A percentile compares a stretch with the other conserved stretches of the same genome.
phyloP scores from a whole-genome alignment of 2,329 filamentous ascomycete genomes.

The Neopestalotiopsis sp. region DNA sequence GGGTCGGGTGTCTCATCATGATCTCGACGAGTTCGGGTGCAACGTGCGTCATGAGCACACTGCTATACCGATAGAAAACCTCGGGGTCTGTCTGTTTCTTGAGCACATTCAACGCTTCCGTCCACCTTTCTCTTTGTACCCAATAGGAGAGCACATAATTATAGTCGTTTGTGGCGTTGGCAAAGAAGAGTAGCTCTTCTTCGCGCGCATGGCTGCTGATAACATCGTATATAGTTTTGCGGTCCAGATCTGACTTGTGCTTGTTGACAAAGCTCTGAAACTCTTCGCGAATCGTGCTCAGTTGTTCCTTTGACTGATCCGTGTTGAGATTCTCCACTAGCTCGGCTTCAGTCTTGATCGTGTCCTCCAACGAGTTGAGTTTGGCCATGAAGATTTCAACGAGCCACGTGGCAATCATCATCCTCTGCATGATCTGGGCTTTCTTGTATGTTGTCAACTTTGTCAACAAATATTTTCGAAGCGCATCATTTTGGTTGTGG shows the following conservation, averaged over 20 bases:
- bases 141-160: constrained; percentile 96
- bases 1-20: constrained; percentile 85
- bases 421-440: constrained; percentile 84
- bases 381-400: constrained; percentile 98
- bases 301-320: constrained; percentile 72
- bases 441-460: constrained; percentile 86
- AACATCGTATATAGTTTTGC: constrained; percentile 92
- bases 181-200: constrained; percentile 89
- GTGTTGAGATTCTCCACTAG: constrained; percentile 74
- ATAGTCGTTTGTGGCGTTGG: constrained; percentile 86
- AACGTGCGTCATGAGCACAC: constrained; percentile 90
- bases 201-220: constrained; percentile 95
- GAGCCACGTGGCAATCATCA: constrained; percentile 95
- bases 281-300: constrained; percentile 74
- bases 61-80: constrained; percentile 96
- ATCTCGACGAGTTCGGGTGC: constrained; percentile 91
- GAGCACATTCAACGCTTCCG: constrained; percentile 82
- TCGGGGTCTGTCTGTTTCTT: constrained; percentile 92
- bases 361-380: constrained; percentile 91
- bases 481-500: constrained; percentile 84
- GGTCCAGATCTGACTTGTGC: constrained; percentile 86
- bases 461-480: constrained; percentile 86
- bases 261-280: constrained; percentile 87
- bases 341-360: constrained; percentile 87
- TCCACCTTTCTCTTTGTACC: constrained; percentile 94